Percentiles rank a stretch among this genome's conserved stretches.
Conservation (phyloP, 371 early-diverging fungal genomes). For the Mucor plumbeus region DNA sequence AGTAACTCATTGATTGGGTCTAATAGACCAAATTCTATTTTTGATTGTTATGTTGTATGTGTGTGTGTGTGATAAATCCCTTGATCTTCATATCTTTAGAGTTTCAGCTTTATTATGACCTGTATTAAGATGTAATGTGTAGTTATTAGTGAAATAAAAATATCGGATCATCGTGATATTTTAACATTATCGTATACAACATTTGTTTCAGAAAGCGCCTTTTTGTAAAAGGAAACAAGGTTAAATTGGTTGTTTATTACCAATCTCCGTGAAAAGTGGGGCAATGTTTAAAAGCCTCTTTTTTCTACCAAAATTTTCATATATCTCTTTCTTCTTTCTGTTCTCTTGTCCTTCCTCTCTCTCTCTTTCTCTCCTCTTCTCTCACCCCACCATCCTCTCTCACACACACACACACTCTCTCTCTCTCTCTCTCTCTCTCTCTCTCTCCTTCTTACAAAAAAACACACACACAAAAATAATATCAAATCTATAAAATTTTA, state of each 20-base stretch:
- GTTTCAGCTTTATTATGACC: neutral
- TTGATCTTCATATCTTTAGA: neutral
- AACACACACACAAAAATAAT: neutral
- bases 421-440: neutral
- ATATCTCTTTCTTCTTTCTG: neutral
- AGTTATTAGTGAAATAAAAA: neutral
- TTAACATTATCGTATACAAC: neutral
- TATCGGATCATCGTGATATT: neutral
- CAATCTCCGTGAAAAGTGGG: constrained; percentile 1
- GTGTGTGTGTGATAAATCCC: neutral
- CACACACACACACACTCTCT: too few species aligned
- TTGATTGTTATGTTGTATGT: neutral
- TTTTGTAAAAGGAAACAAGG: neutral
- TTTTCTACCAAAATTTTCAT: neutral
- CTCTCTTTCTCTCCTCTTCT: neutral
- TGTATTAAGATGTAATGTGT: constrained; percentile 1
- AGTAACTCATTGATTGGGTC: neutral
- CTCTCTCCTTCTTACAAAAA: constrained; percentile 15
- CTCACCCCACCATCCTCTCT: neutral
- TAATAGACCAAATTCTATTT: neutral
- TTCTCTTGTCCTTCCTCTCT: constrained; percentile 7
- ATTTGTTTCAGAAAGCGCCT: constrained; percentile 7
- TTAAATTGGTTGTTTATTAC: neutral
- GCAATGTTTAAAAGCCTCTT: constrained; percentile 5
- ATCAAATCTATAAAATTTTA: neutral